Conservation (phyloP, 2,329 filamentous ascomycete genomes). For the Fusarium devonianum region DNA sequence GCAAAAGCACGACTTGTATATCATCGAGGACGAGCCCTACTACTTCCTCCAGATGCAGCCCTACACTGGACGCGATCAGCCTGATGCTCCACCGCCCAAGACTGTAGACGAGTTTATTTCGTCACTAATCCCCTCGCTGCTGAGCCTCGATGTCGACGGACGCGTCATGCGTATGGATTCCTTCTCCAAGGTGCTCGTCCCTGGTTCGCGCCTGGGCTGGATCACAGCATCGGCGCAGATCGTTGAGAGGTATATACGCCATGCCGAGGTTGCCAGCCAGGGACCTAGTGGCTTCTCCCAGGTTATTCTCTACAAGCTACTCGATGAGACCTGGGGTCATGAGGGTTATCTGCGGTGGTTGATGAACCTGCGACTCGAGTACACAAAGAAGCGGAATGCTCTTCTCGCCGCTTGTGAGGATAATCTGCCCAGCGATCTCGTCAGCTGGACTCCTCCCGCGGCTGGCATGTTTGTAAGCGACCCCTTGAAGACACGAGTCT, state of each 20-base stretch:
- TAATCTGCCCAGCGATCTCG: constrained; percentile 75
- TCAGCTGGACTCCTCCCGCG: constrained; percentile 79
- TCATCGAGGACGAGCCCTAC: constrained; percentile 93
- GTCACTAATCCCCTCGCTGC: constrained; percentile 67
- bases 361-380: constrained; percentile 79
- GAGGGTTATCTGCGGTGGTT: constrained; percentile 89
- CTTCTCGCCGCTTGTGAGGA: constrained; percentile 82
- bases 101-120: constrained; percentile 76
- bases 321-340: constrained; percentile 96
- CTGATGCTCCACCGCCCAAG: constrained; percentile 62
- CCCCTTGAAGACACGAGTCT: too few relatives aligned
- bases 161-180: constrained; percentile 91
- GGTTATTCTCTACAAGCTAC: constrained; percentile 82
- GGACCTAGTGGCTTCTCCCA: constrained; percentile 87
- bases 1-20: constrained; percentile 83
- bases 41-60: constrained; percentile 91
- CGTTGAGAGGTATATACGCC: constrained; percentile 80
- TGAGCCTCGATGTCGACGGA: constrained; percentile 85
- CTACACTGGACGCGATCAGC: constrained; percentile 64
- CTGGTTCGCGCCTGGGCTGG: constrained; percentile 86
- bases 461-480: constrained; percentile 98
- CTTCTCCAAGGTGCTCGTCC: constrained; percentile 89
- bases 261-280: constrained; percentile 85
- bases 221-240: constrained; percentile 87
- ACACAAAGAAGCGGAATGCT: constrained; percentile 79